phyloP scores from a whole-genome alignment of 192 early-diverging fungal species.

The Rhizoclosmatium sp. region DNA sequence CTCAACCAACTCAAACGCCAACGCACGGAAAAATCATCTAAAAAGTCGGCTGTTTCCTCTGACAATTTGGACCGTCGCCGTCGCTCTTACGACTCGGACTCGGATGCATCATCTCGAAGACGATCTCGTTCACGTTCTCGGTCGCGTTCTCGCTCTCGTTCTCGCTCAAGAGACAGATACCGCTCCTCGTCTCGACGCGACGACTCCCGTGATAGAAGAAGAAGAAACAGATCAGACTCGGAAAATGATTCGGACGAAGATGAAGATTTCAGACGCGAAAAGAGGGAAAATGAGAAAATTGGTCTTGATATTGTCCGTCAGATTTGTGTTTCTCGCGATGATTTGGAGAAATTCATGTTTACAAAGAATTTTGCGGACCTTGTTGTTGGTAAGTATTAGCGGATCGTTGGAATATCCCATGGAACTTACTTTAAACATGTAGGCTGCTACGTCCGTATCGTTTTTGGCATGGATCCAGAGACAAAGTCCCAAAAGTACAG shows the following conservation, averaged over 20 bases:
- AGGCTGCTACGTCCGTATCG: constrained; percentile 9
- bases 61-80: neutral
- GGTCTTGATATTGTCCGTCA: neutral
- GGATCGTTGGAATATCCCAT: neutral
- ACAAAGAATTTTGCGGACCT: constrained; percentile 1
- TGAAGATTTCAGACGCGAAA: neutral
- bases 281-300: neutral
- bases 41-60: constrained; percentile 10
- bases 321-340: neutral
- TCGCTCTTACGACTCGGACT: neutral
- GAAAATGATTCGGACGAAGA: constrained; percentile 1
- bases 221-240: neutral
- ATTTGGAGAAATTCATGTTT: constrained; percentile 18
- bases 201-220: neutral
- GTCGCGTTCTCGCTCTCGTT: neutral
- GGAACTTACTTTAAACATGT: neutral
- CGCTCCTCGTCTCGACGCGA: neutral
- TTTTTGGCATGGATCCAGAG: constrained; percentile 26
- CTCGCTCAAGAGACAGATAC: neutral
- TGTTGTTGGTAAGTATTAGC: neutral
- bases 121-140: neutral
- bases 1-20: constrained; percentile 18
- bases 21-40: constrained; percentile 22
- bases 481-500: constrained; percentile 28
- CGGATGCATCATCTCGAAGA: neutral